phyloP scores from a whole-genome alignment of 257 asterid genomes.

The Thymus mandschuricus region DNA sequence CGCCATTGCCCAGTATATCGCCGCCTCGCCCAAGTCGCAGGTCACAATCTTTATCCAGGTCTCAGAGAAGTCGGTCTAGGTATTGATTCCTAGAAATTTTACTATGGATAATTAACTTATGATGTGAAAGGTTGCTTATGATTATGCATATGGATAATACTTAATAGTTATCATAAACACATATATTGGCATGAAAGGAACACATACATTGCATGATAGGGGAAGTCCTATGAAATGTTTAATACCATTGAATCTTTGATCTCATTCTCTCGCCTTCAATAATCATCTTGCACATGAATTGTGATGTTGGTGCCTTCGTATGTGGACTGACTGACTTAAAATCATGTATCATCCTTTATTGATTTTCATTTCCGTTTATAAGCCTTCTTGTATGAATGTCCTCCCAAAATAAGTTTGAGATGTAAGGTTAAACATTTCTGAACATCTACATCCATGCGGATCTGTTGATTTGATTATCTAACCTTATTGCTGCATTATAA shows the following conservation, averaged over 20 bases:
- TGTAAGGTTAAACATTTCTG: constrained; percentile 2
- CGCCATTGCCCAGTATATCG: constrained; percentile 20
- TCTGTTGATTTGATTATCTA: neutral
- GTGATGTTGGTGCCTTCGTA: neutral
- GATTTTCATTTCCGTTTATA: constrained; percentile 1
- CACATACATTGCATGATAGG: neutral
- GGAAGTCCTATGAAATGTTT: neutral
- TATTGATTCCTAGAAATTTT: constrained; percentile 6
- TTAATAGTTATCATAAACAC: neutral
- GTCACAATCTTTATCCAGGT: constrained; percentile 29
- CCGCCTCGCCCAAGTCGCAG: constrained; percentile 26
- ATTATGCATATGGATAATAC: constrained; percentile 12
- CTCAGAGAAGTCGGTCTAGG: constrained; percentile 36
- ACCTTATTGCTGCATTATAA: neutral
- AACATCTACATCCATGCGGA: neutral
- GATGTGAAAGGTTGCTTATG: constrained; percentile 5
- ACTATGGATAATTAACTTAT: neutral
- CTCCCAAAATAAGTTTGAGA: constrained; percentile 8
- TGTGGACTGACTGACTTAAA: neutral
- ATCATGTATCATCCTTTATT: neutral
- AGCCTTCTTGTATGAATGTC: neutral
- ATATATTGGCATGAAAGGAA: neutral
- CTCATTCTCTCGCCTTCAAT: neutral
- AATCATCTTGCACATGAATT: neutral
- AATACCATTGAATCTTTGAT: neutral